Evolutionary conservation across 2,329 filamentous ascomycete species (phyloP), one percentile per base, ranked within the genome.

Genomic region (Aspergillus uvarum): DNA sequence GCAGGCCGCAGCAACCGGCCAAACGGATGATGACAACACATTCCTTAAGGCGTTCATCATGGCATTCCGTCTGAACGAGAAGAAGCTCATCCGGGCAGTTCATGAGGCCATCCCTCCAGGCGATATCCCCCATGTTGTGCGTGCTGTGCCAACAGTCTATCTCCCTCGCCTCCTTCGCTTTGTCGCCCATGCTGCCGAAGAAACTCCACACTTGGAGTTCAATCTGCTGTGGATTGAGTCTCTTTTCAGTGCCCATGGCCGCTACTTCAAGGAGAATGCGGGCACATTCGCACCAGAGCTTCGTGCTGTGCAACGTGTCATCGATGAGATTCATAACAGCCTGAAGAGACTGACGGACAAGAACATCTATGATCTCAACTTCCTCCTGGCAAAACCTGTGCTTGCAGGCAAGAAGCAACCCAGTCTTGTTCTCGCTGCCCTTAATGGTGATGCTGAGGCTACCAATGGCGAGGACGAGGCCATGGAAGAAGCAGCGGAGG

Each of bases 1-100:
- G 64, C 59, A 67, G 47, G 67, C 74, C 1, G 63, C 69, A 14
- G 62, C 60, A 21, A 65, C 69, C 11, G 63, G 69, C 54, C 85
- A 89, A 10, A 79, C 90, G 32, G 82, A 89, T 59, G 87, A 92
- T 58, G 85, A 85, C 63, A 91, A 96, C 72, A 73, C 74, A 8
- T 96, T 91, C 75, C 85, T 98, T 64, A 96, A 95, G 77, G 94
- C 95, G 1, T 81, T 99, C 5, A 88, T 97, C 64, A 99, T 99
- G 95, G 90, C 93, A 1, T 99, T 99, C 83, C 89, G 96, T 5
- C 87, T 99, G 60, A 97, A 96, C 77, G 91, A 96, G 74, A 83
- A 87, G 4, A 86, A 87, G 22, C 82, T 99, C 51, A 87, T 97
- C 63, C 89, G 90, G 68, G 87, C 87, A 56, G 91, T 97, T 19